Base-by-base conservation (phyloP, 2,329 filamentous ascomycete genomes). In the Alternaria sp. region DNA sequence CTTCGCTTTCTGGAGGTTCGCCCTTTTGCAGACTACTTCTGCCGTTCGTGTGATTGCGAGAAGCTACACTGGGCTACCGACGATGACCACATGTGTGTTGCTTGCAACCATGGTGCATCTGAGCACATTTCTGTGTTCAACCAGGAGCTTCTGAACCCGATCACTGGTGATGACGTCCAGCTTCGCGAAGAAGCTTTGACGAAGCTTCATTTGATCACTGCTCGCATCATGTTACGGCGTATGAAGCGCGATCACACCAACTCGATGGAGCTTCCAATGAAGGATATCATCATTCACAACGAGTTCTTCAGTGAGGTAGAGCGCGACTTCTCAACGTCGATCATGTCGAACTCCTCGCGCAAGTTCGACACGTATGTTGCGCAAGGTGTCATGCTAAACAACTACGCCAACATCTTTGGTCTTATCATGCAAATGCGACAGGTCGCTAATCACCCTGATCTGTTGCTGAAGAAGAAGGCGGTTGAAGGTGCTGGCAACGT, bases 361-460 rank as follows among this genome's bases (percentile, higher is more conserved):
- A 90, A 93, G 71, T 99, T 98, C 68, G 92, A 98, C 74, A 98
- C 94, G 0, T 99, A 98, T 68, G 95, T 98, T 38, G 91, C 93
- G 18, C 92, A 93, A 65, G 94, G 93, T 82, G 94, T 98, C 20
- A 88, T 99, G 79, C 86, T 99, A 53, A 85, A 98, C 84, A 78
- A 78, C 76, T 98, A 98, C 70, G 95, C 95, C 82, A 99, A 99
- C 78, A 98, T 99, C 67, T 99, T 99, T 73, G 94, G 94, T 74
- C 86, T 99, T 57, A 97, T 99, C 74, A 98, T 98, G 93, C 94
- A 97, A 79, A 98, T 99, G 94, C 91, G 95, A 57, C 95, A 99
- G 81, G 92, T 97, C 27, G 93, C 95, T 8, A 95, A 99, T 68
- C 95, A 99, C 75, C 95, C 95, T 0, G 95, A 99, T 80, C 81